phyloP scores from a whole-genome alignment of 441 rosid species.

The Gossypium davidsonii region DNA sequence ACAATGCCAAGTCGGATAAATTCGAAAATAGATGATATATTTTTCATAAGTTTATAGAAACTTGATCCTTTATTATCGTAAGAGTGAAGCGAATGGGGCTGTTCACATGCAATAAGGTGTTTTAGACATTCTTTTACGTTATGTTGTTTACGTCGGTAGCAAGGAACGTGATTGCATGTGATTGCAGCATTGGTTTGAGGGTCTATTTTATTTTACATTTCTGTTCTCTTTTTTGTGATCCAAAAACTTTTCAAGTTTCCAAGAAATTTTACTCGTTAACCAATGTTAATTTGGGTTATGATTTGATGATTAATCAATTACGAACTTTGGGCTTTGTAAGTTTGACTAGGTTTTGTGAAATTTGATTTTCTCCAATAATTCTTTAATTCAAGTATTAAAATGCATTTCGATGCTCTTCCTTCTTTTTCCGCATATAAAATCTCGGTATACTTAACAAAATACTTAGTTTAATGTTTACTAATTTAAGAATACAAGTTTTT shows the following conservation, averaged over 20 bases:
- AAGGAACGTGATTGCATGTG: constrained; percentile 42
- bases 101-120: constrained; percentile 30
- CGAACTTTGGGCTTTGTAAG: background rate
- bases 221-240: constrained; percentile 20
- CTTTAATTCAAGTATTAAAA: too few relatives aligned
- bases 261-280: constrained; percentile 4
- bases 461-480: too few relatives aligned
- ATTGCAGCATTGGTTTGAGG: constrained; percentile 25
- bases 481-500: too few relatives aligned
- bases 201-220: constrained; percentile 8
- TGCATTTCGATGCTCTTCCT: too few relatives aligned
- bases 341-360: too few relatives aligned
- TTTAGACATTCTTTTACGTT: constrained; percentile 18
- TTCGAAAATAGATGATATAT: background rate
- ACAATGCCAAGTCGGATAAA: constrained; percentile 10
- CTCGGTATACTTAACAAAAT: too few relatives aligned
- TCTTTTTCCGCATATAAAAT: too few relatives aligned
- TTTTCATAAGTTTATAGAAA: background rate
- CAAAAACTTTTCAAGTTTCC: constrained; percentile 9
- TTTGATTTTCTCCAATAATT: too few relatives aligned
- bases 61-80: constrained; percentile 9
- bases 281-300: background rate
- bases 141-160: background rate
- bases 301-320: background rate
- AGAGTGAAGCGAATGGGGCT: constrained; percentile 22